Conservation (phyloP, 495 filamentous ascomycete species). For the Podospora pseudopauciseta region DNA sequence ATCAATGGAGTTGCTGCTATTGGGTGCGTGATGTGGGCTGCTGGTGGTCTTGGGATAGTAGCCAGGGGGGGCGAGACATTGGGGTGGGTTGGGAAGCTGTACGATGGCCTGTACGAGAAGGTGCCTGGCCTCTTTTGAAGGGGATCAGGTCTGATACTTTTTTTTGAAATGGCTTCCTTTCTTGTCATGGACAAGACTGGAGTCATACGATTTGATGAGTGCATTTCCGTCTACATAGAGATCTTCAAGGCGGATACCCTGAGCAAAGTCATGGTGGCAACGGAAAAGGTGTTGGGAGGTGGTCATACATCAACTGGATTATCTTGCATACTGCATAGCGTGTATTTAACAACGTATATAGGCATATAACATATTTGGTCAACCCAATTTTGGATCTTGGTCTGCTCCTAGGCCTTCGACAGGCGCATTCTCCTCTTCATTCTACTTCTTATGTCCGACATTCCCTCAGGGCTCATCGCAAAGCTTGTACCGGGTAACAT, state of each 20-base stretch:
- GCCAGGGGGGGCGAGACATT: conserved; percentile 63
- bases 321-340: conserved; percentile 10
- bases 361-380: neutral
- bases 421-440: neutral
- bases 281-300: conserved; percentile 4
- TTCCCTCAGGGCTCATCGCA: neutral
- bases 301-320: conserved; percentile 13
- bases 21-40: conserved; percentile 67
- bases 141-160: conserved; percentile 12
- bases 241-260: neutral
- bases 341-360: conserved; percentile 8
- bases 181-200: neutral
- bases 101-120: conserved; percentile 56
- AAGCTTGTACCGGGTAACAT: conserved; percentile 3
- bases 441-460: neutral
- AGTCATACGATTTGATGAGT: conserved; percentile 8
- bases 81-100: conserved; percentile 77
- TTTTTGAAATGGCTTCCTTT: neutral
- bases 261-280: neutral
- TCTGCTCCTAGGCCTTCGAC: neutral
- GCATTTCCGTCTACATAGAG: neutral
- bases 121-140: conserved; percentile 22
- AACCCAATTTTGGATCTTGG: conserved; percentile 1
- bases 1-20: conserved; percentile 60
- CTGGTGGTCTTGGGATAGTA: conserved; percentile 73